These are phyloP conservation scores for Claviceps maximensis DNA, from an alignment of 2,329 filamentous ascomycete genomes.

Conservation along the genomic window DNA sequence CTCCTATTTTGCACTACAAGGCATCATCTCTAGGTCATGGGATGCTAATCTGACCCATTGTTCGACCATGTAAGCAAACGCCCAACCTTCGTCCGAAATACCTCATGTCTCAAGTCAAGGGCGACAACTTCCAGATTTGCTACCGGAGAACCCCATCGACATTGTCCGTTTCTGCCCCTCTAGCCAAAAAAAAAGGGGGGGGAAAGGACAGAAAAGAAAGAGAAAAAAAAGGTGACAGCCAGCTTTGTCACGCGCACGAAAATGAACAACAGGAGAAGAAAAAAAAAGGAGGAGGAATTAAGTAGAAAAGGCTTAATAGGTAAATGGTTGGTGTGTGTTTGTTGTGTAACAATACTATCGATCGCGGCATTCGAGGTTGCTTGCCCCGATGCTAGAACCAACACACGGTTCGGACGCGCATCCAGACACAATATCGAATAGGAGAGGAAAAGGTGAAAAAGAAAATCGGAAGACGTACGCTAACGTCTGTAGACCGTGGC, in stretches of 20 bases:
- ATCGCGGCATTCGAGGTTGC: neutral
- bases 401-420: neutral
- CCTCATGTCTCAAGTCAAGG: neutral
- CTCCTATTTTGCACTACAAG: neutral
- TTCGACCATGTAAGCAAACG: neutral
- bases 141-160: neutral
- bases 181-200: neutral
- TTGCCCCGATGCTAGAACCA: neutral
- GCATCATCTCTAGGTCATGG: neutral
- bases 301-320: neutral
- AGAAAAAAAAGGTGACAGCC: neutral
- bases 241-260: neutral
- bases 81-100: neutral
- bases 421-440: neutral
- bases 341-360: neutral
- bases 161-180: neutral
- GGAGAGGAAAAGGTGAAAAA: neutral
- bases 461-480: neutral
- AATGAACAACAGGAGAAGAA: neutral
- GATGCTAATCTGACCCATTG: neutral
- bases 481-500: neutral
- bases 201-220: neutral
- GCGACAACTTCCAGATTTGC: neutral
- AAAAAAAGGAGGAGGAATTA: neutral
- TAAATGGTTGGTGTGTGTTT: neutral